A percentile compares a stretch with the other conserved stretches of the same genome.
phyloP scores from a whole-genome alignment of 2,329 filamentous ascomycete species.

The Paracamarosporium sp. region DNA sequence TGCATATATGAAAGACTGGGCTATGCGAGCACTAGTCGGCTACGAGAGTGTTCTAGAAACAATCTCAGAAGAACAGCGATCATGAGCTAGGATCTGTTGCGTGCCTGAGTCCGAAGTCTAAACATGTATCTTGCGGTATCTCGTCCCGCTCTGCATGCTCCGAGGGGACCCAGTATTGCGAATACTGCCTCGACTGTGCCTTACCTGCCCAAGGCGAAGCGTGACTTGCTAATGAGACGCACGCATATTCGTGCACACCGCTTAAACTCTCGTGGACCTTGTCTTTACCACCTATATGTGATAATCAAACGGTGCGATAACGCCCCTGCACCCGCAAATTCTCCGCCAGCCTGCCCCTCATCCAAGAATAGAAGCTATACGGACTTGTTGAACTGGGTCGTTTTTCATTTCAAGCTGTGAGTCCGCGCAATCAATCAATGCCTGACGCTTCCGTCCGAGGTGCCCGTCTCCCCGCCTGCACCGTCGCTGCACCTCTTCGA shows the following conservation, averaged over 20 bases:
- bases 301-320: slow-evolving; percentile 27
- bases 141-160: no score
- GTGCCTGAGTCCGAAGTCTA: neutral
- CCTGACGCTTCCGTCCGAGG: slow-evolving; percentile 11
- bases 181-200: neutral
- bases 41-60: neutral
- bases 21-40: neutral
- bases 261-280: slow-evolving; percentile 7
- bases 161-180: neutral
- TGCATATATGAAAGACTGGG: neutral
- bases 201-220: neutral
- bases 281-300: slow-evolving; percentile 30
- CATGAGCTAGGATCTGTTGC: neutral
- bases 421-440: slow-evolving; percentile 27
- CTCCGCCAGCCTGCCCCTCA: slow-evolving; percentile 9
- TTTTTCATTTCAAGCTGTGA: slow-evolving; percentile 16
- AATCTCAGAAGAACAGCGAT: neutral
- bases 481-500: slow-evolving; percentile 23
- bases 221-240: slow-evolving; percentile 14
- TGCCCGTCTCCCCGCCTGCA: slow-evolving; percentile 4
- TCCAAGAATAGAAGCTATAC: slow-evolving; percentile 29
- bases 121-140: no score
- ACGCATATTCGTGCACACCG: slow-evolving; percentile 16
- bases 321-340: slow-evolving; percentile 18
- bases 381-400: slow-evolving; percentile 9